Evolutionary conservation across 164 flowering plant species (phyloP), one percentile per base, ranked within the genome.

Genomic region (Liquidambar formosana): DNA sequence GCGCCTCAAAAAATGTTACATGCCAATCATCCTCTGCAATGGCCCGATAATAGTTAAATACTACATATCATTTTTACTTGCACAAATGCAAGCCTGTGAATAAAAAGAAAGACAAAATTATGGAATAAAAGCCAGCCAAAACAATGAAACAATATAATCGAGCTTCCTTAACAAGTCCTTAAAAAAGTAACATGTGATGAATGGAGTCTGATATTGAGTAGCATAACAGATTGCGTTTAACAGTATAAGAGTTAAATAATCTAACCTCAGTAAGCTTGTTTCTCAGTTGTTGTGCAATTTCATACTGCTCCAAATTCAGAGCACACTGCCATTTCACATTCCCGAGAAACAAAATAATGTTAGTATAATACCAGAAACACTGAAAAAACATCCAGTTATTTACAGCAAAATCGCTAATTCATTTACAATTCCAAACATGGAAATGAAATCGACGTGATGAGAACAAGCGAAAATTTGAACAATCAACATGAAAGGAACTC

Each of bases 271-370:
- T 73, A 46, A 94, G 92, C 82, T 89, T 91, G 81, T 84, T 84
- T 70, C 99, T 87, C 66, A 92, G 77, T 56, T 92, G 89, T 51
- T 92, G 87, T 15, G 99, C 99, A 62, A 83, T 75, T 13, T 92
- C 99, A 76, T 89, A 91, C 83, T 91, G 85, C 79, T 94, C 97
- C 93, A 87, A 41, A 71, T 94, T 92, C 75, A 94, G 43, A 44
- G 97, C 97, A 83, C 75, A 86, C 97, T 94, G 90, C 83, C 78
- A 80, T 66, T 64, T 56, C 26, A 71, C 10, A 66, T 66, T 3
- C 44, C 14, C 49, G 25, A 26, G 65, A 63, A 10, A 57, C 51
- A 72, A 43, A 70, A 48, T 2, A 27, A 66, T 71, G 52, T 71
- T 3, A 67, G 62, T 10, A 62, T 63, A 70, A 33, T 16, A 21